Conservation (phyloP, 768 basidiomycete genomes). For the Lactifluus rugatus region DNA sequence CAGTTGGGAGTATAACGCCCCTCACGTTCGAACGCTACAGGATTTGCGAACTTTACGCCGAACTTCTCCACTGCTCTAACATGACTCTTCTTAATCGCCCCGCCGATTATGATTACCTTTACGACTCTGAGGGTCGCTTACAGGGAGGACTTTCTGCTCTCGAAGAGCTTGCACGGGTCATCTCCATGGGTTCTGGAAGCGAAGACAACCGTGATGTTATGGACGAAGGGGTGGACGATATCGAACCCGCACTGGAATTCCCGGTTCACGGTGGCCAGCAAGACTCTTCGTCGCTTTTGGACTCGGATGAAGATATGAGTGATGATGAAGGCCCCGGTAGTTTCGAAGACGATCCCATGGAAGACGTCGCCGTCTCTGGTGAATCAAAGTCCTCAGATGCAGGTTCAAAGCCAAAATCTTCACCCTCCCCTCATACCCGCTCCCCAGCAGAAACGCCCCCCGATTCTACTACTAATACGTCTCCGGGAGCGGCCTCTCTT, state of each 20-base stretch:
- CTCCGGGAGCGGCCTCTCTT: neutral
- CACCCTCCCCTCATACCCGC: constrained; percentile 7
- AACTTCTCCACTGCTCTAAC: constrained; percentile 94
- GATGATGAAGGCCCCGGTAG: constrained; percentile 57
- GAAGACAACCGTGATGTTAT: constrained; percentile 45
- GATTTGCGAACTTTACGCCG: constrained; percentile 93
- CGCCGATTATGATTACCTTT: constrained; percentile 55
- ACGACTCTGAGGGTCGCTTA: constrained; percentile 74
- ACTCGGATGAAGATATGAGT: constrained; percentile 75
- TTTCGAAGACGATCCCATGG: constrained; percentile 73
- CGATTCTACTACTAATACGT: neutral
- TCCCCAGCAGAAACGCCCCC: constrained; percentile 13
- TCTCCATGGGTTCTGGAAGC: constrained; percentile 51
- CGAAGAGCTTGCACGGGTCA: constrained; percentile 80
- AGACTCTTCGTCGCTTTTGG: constrained; percentile 40
- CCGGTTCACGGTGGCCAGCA: constrained; percentile 49
- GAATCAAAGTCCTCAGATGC: constrained; percentile 30
- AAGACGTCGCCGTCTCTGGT: constrained; percentile 72
- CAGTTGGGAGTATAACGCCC: constrained; percentile 63
- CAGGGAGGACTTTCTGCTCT: constrained; percentile 79
- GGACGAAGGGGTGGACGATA: constrained; percentile 50
- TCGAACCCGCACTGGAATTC: constrained; percentile 56
- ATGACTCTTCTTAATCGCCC: constrained; percentile 91
- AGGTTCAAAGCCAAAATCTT: constrained; percentile 1
- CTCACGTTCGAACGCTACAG: constrained; percentile 93